A percentile compares a stretch with the other conserved stretches of the same genome.
phyloP scores from a whole-genome alignment of 805 yeast species.

The Yamadazyma insecticola region DNA sequence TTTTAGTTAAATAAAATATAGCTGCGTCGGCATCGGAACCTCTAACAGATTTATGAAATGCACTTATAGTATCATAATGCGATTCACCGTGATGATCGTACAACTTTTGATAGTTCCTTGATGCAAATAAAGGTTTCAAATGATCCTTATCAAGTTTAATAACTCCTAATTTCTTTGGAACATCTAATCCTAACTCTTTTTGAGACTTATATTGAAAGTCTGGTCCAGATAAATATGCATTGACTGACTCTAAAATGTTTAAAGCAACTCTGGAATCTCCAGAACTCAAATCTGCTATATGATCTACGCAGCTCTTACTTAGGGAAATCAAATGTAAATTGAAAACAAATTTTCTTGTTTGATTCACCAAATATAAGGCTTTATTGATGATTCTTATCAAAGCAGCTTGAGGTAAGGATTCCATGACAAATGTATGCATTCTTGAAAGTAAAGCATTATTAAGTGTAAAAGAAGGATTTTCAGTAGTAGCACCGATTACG shows the following conservation, averaged over 20 bases:
- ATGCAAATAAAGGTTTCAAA: slow-evolving; percentile 40
- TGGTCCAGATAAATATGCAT: slow-evolving; percentile 44
- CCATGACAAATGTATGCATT: slow-evolving; percentile 43
- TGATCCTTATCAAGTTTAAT: slow-evolving; percentile 35
- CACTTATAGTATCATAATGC: slow-evolving; percentile 93
- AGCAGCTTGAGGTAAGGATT: slow-evolving; percentile 28
- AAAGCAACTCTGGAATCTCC: slow-evolving; percentile 90
- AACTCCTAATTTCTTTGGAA: slow-evolving; percentile 20
- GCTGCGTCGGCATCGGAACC: slow-evolving; percentile 92
- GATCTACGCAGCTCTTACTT: slow-evolving; percentile 53
- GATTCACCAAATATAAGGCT: slow-evolving; percentile 47
- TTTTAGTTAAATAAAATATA: slow-evolving; percentile 75
- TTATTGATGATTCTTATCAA: slow-evolving; percentile 29
- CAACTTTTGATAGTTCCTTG: slow-evolving; percentile 44
- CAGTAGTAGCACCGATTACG: slow-evolving; percentile 49
- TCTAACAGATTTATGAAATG: slow-evolving; percentile 88
- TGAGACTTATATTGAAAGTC: slow-evolving; percentile 16
- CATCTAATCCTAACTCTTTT: slow-evolving; percentile 11
- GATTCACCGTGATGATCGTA: slow-evolving; percentile 88
- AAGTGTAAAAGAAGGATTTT: slow-evolving; percentile 53
- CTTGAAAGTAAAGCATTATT: slow-evolving; percentile 40
- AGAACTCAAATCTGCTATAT: slow-evolving; percentile 67
- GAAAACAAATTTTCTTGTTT: slow-evolving; percentile 50
- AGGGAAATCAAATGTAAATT: slow-evolving; percentile 49
- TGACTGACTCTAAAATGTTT: slow-evolving; percentile 71